These are phyloP conservation scores for Mucor ambiguus DNA, from an alignment of 371 early-diverging fungal genomes.

Conservation along the genomic window DNA sequence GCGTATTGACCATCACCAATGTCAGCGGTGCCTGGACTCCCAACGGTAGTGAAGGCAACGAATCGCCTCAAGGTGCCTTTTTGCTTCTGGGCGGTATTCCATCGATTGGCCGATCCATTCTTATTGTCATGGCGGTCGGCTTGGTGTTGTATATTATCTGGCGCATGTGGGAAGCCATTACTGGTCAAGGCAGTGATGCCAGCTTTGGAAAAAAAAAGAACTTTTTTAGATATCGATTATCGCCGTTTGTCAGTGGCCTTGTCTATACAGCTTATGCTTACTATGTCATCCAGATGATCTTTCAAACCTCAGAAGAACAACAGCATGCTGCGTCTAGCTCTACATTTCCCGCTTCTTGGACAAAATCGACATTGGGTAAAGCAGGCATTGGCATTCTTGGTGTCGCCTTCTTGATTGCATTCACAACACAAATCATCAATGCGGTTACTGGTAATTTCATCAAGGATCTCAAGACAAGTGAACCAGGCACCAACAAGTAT, in stretches of 20 bases:
- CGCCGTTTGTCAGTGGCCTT: slow-evolving; percentile 48
- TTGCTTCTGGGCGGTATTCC: slow-evolving; percentile 48
- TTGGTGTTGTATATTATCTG: slow-evolving; percentile 47
- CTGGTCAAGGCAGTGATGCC: slow-evolving; percentile 49
- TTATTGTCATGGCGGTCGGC: slow-evolving; percentile 49
- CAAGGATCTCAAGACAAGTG: slow-evolving; percentile 40
- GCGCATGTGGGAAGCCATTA: slow-evolving; percentile 53
- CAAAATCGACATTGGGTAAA: slow-evolving; percentile 30
- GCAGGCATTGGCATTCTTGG: slow-evolving; percentile 43
- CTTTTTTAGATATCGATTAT: slow-evolving; percentile 50
- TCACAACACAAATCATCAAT: slow-evolving; percentile 47
- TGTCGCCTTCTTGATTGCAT: slow-evolving; percentile 49
- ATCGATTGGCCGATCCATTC: slow-evolving; percentile 36
- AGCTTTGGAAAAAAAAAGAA: slow-evolving; percentile 40
- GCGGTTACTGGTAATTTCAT: slow-evolving; percentile 44
- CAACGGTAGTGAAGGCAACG: slow-evolving; percentile 46
- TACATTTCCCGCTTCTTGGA: slow-evolving; percentile 49
- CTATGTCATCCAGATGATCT: slow-evolving; percentile 48
- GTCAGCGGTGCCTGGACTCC: slow-evolving; percentile 43
- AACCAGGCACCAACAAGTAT: slow-evolving; percentile 32
- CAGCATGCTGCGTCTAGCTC: slow-evolving; percentile 38
- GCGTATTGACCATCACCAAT: slow-evolving; percentile 45
- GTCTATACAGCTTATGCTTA: slow-evolving; percentile 49
- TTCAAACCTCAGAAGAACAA: slow-evolving; percentile 41
- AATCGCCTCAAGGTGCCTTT: slow-evolving; percentile 54